A percentile compares a stretch with the other conserved stretches of the same genome.
Evolutionary conservation across 2,329 filamentous ascomycete genomes (phyloP).

Genomic region (Fusarium tuaranense): DNA sequence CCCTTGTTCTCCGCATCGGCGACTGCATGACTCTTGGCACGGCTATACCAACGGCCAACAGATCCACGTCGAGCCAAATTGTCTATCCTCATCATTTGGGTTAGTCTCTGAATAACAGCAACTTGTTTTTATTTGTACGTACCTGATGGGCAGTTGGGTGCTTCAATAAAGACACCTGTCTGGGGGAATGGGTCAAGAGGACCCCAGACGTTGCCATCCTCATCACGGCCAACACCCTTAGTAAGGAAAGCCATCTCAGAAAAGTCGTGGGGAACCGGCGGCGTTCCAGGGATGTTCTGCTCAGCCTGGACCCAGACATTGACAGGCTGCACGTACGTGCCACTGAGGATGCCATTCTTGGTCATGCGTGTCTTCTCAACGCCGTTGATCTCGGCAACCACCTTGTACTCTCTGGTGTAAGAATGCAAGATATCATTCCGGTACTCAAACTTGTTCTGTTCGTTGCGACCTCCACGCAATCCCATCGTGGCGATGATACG

Average conservation of each 20-base stretch:
- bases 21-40: background rate
- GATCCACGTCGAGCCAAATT: background rate
- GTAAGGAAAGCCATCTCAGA: constrained; percentile 51
- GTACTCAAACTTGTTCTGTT: constrained; percentile 53
- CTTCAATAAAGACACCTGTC: constrained; percentile 49
- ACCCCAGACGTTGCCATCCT: constrained; percentile 51
- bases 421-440: constrained; percentile 47
- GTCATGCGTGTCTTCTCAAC: constrained; percentile 46
- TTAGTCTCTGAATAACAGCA: background rate
- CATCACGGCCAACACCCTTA: constrained; percentile 50
- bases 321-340: constrained; percentile 51
- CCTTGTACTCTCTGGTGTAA: constrained; percentile 52
- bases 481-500: constrained; percentile 50
- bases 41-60: background rate
- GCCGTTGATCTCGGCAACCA: constrained; percentile 49
- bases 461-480: constrained; percentile 43
- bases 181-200: constrained; percentile 53
- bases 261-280: constrained; percentile 51
- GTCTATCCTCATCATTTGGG: background rate
- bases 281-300: constrained; percentile 49
- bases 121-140: background rate
- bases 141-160: constrained; percentile 1
- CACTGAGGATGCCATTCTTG: constrained; percentile 50
- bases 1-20: background rate
- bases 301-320: constrained; percentile 52